A percentile compares a stretch with the other conserved stretches of the same genome.
phyloP scores from a whole-genome alignment of 768 basidiomycete species.

The Suillus decipiens region DNA sequence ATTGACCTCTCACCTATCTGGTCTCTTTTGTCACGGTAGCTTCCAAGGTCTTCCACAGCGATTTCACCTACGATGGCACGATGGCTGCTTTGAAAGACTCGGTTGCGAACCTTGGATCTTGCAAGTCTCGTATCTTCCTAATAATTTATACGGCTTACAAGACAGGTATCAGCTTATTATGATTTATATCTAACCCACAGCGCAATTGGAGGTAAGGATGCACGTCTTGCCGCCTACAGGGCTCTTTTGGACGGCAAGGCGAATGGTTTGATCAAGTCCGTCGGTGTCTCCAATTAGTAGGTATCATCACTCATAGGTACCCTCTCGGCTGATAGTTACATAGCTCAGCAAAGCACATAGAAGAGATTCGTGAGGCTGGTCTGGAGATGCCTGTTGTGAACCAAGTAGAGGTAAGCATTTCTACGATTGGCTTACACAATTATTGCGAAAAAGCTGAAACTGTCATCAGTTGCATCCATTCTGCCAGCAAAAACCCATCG shows the following conservation, averaged over 20 bases:
- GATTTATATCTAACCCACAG: conserved; percentile 77
- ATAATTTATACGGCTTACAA: background rate
- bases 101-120: conserved; percentile 49
- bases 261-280: conserved; percentile 58
- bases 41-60: conserved; percentile 12
- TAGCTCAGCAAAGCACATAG: conserved; percentile 64
- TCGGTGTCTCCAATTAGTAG: conserved; percentile 79
- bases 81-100: conserved; percentile 57
- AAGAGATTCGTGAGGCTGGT: conserved; percentile 64
- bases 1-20: background rate
- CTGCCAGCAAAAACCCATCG: conserved; percentile 39
- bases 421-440: background rate
- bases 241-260: conserved; percentile 60
- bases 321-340: background rate
- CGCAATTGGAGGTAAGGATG: conserved; percentile 54
- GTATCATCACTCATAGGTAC: conserved; percentile 19
- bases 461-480: conserved; percentile 29
- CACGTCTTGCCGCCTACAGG: conserved; percentile 63
- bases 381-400: conserved; percentile 67
- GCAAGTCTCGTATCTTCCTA: conserved; percentile 33
- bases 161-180: conserved; percentile 44
- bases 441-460: background rate
- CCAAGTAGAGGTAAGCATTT: conserved; percentile 63
- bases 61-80: conserved; percentile 46
- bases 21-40: background rate